phyloP scores from a whole-genome alignment of 306 rosid genomes.

The Vachellia pachyceras region DNA sequence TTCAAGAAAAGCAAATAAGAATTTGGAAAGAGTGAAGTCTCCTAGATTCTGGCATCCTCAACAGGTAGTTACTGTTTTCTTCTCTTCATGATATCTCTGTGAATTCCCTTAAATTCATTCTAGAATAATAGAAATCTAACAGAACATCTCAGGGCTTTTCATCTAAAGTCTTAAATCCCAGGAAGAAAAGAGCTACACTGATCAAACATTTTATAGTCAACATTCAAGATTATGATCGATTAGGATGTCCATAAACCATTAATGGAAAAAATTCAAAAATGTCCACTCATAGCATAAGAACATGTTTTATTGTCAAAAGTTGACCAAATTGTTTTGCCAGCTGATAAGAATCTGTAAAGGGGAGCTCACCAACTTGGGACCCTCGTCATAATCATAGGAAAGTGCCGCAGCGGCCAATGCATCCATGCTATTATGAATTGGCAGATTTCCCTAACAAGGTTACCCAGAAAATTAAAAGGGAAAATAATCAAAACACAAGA shows the following conservation, averaged over 20 bases:
- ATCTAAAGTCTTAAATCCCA: neutral
- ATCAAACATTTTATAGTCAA: neutral
- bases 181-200: slow-evolving; percentile 30
- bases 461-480: slow-evolving; percentile 8
- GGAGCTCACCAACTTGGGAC: slow-evolving; percentile 83
- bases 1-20: neutral
- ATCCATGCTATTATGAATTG: slow-evolving; percentile 95
- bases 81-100: neutral
- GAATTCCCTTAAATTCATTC: neutral
- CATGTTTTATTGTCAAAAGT: slow-evolving; percentile 26
- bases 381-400: slow-evolving; percentile 80
- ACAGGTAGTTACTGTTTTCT: neutral
- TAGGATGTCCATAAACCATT: neutral
- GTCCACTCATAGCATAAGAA: neutral
- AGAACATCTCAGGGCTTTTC: slow-evolving; percentile 9
- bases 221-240: slow-evolving; percentile 28
- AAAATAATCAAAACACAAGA: slow-evolving; percentile 37
- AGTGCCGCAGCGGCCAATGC: slow-evolving; percentile 97
- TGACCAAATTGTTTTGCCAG: slow-evolving; percentile 17
- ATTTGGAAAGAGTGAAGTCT: neutral
- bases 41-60: neutral
- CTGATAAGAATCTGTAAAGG: slow-evolving; percentile 24
- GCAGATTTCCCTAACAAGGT: slow-evolving; percentile 81
- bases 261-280: neutral
- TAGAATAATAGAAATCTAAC: neutral